phyloP scores from a whole-genome alignment of 1,284 basidiomycete species.

The Anthracocystis walkeri region DNA sequence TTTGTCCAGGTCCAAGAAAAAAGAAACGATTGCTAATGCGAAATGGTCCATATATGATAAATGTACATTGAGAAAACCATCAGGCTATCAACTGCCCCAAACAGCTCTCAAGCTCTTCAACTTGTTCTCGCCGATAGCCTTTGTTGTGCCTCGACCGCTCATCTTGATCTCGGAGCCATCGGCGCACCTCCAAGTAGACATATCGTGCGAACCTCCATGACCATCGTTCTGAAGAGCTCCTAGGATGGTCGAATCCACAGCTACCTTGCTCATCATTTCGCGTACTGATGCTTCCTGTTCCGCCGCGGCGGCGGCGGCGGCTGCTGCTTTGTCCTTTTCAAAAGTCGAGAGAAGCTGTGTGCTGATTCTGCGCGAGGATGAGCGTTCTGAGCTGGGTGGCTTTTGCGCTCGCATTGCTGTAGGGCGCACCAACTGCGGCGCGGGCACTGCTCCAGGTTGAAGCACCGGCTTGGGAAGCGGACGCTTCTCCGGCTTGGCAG shows the following conservation, averaged over 20 bases:
- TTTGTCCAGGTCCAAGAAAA: no score
- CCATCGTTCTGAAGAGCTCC: conserved; percentile 26
- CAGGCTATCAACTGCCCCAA: conserved; percentile 54
- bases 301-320: background rate
- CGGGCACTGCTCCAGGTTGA: conserved; percentile 33
- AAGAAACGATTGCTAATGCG: background rate
- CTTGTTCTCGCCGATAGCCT: conserved; percentile 55
- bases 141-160: conserved; percentile 59
- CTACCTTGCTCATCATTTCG: conserved; percentile 45
- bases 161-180: conserved; percentile 47
- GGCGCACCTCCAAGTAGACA: conserved; percentile 24
- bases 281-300: conserved; percentile 17
- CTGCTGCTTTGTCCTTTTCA: conserved; percentile 22
- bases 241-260: conserved; percentile 43
- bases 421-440: conserved; percentile 32
- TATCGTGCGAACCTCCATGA: conserved; percentile 12
- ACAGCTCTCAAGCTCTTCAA: conserved; percentile 54
- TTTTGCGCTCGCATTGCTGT: conserved; percentile 37
- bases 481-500: conserved; percentile 29
- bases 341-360: conserved; percentile 42
- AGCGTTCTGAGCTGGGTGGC: conserved; percentile 17
- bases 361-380: conserved; percentile 30
- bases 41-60: conserved; percentile 3
- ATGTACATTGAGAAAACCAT: background rate
- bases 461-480: conserved; percentile 41